Base-by-base conservation (phyloP, 352 stramenopile species). In the Globisporangium radiosum region DNA sequence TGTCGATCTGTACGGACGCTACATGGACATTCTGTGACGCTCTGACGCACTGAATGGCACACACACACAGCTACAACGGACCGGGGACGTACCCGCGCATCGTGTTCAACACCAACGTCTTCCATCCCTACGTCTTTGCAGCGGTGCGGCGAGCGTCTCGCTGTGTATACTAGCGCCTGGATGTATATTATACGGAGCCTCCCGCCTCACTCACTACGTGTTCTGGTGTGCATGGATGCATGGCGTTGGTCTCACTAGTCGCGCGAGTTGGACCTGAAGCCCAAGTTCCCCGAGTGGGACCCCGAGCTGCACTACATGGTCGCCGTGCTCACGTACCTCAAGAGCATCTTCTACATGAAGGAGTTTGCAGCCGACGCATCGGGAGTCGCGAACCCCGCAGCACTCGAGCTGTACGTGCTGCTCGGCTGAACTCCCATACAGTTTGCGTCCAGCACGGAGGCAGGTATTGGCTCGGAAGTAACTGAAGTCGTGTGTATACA, bases 261-360 rank as follows among this genome's bases (percentile, higher is more conserved):
- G 10, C 90, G 89, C 59, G 87, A 96, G 61, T 70, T 98, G 37
- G 93, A 98, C 67, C 65, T 98, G 37, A 87, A 82, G 62, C 77
- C 81, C 0, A 92, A 96, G 59, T 98, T 98, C 58, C 89, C 91
- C 0, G 78, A 87, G 54, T 98, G 94, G 94, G 88, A 98, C 63
- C 88, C 92, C 2, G 90, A 94, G 48, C 77, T 94, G 38, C 92
- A 98, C 68, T 99, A 97, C 75, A 92, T 99, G 72, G 89, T 98
- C 8, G 97, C 91, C 10, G 92, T 97, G 45, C 76, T 99, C 45
- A 98, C 95, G 3, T 98, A 97, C 74, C 72, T 99, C 49, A 99
- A 99, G 73, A 97, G 96, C 60, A 97, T 98, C 60, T 99, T 99
- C 80, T 99, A 98, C 78, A 91, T 97, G 71, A 98, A 98, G 68